A percentile compares a stretch with the other conserved stretches of the same genome.
These are phyloP conservation scores for Arabidopsis arenosa DNA, from an alignment of 345 rosid genomes.

Conservation along the genomic window DNA sequence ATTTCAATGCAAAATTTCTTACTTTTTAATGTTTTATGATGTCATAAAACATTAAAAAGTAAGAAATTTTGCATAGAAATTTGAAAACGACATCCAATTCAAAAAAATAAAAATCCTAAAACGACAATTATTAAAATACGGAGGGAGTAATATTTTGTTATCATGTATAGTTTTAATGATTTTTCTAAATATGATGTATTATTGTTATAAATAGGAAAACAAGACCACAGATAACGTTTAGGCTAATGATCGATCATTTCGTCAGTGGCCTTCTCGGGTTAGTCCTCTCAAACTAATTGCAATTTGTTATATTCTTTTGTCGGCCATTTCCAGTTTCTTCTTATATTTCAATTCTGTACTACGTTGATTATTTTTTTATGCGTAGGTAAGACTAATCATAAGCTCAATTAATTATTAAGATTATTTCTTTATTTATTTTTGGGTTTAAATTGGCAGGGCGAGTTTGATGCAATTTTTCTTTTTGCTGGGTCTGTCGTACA, in stretches of 20 bases:
- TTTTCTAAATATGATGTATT: not conserved
- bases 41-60: too few relatives aligned
- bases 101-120: too few relatives aligned
- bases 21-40: too few relatives aligned
- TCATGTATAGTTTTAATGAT: not conserved
- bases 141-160: too few relatives aligned
- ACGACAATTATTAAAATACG: too few relatives aligned
- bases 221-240: conserved; percentile 49
- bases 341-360: too few relatives aligned
- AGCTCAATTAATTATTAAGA: not conserved
- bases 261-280: conserved; percentile 57
- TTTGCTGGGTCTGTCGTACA: conserved; percentile 61
- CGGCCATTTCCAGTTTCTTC: not conserved
- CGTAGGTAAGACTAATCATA: not conserved
- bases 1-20: too few relatives aligned
- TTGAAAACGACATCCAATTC: too few relatives aligned
- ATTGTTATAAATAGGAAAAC: conserved; percentile 46
- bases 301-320: not conserved
- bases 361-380: too few relatives aligned
- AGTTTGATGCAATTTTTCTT: conserved; percentile 58
- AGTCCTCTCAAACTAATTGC: conserved; percentile 21
- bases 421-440: not conserved
- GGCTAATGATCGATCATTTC: conserved; percentile 52
- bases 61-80: too few relatives aligned
- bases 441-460: conserved; percentile 45